A percentile compares a stretch with the other conserved stretches of the same genome.
phyloP scores from a whole-genome alignment of 805 yeast genomes.

The Priceomyces melissophilus region DNA sequence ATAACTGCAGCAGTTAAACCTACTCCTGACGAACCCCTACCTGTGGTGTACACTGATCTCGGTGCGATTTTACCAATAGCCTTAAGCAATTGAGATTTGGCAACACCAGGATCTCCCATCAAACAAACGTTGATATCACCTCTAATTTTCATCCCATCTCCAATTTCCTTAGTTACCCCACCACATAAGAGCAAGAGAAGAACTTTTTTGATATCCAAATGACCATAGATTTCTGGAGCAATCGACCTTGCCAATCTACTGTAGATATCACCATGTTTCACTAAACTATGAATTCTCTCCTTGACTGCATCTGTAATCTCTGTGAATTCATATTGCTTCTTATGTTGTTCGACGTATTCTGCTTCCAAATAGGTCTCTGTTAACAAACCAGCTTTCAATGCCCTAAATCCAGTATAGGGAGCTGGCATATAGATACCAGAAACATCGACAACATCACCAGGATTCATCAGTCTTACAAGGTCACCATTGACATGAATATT shows the following conservation, averaged over 20 bases:
- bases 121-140: constrained; percentile 94
- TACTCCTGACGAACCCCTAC: constrained; percentile 98
- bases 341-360: constrained; percentile 81
- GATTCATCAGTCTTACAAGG: constrained; percentile 78
- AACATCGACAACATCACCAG: constrained; percentile 94
- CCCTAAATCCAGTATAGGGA: constrained; percentile 94
- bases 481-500: constrained; percentile 90
- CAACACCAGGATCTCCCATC: constrained; percentile 99
- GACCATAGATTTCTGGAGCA: constrained; percentile 98
- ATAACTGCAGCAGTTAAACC: constrained; percentile 98
- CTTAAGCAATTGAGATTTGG: constrained; percentile 92
- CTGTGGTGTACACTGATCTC: constrained; percentile 95
- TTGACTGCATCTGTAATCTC: constrained; percentile 57
- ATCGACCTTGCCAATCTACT: constrained; percentile 79
- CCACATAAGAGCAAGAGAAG: constrained; percentile 81
- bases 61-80: constrained; percentile 92
- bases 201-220: constrained; percentile 89
- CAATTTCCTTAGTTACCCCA: constrained; percentile 91
- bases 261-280: constrained; percentile 67
- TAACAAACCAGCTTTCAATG: constrained; percentile 84
- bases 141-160: constrained; percentile 95
- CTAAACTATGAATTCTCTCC: constrained; percentile 52
- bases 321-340: constrained; percentile 73
- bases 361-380: constrained; percentile 94
- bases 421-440: constrained; percentile 90